These are phyloP conservation scores for Leccinum truebloodii DNA, from an alignment of 768 basidiomycete genomes.

Conservation along the genomic window DNA sequence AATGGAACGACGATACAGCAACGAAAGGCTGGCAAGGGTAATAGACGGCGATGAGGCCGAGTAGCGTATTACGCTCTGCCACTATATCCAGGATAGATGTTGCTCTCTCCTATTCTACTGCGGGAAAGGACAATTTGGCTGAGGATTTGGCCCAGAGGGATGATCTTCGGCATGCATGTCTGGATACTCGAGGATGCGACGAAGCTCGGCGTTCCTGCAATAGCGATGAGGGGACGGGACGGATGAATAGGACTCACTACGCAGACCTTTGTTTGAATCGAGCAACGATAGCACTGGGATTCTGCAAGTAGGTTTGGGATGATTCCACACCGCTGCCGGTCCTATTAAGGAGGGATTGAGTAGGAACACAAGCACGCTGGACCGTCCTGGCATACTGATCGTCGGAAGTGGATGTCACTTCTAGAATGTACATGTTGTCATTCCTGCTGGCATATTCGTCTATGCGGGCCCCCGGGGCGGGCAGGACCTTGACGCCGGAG, in stretches of 20 bases:
- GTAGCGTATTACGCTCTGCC: conserved; percentile 2
- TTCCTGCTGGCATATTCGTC: conserved; percentile 51
- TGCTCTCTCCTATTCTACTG: background rate
- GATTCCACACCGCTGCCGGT: conserved; percentile 24
- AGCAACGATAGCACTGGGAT: conserved; percentile 52
- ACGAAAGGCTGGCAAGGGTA: conserved; percentile 39
- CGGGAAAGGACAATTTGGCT: conserved; percentile 12
- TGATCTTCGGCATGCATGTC: conserved; percentile 14
- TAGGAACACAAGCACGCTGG: background rate
- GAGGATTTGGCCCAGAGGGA: conserved; percentile 9
- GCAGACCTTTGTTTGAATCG: conserved; percentile 70
- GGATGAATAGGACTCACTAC: background rate
- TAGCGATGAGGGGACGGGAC: conserved; percentile 14
- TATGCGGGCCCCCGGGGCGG: conserved; percentile 71
- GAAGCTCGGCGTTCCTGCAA: conserved; percentile 53
- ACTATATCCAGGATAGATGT: background rate
- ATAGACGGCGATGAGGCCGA: conserved; percentile 33
- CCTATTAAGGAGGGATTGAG: conserved; percentile 12
- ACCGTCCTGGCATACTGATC: conserved; percentile 38
- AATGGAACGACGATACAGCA: conserved; percentile 27
- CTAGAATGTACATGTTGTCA: conserved; percentile 73
- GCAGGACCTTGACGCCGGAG: conserved; percentile 63
- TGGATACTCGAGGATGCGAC: conserved; percentile 58
- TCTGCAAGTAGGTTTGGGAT: conserved; percentile 32
- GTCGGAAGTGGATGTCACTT: conserved; percentile 54